A percentile compares a stretch with the other conserved stretches of the same genome.
Conservation (phyloP, 495 filamentous ascomycete genomes). For the Penicillium simplicissimum region DNA sequence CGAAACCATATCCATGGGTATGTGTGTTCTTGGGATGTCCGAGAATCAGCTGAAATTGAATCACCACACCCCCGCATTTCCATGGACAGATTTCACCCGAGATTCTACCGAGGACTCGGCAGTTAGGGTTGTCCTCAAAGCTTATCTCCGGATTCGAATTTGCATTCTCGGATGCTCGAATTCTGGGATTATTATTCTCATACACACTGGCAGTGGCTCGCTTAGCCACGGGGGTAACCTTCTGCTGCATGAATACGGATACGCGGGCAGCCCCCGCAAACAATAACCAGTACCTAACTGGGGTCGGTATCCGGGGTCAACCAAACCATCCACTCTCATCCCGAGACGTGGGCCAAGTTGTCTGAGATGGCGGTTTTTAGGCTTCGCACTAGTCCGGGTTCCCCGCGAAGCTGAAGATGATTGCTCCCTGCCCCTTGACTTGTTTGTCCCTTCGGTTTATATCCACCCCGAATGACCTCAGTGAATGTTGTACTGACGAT, state of each 20-base stretch:
- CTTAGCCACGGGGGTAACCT: no score
- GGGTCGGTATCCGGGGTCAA: neutral
- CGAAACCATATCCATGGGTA: no score
- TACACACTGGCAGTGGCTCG: neutral
- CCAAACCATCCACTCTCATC: neutral
- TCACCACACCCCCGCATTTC: no score
- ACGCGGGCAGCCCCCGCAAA: neutral
- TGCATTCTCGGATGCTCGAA: neutral
- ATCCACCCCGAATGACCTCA: neutral
- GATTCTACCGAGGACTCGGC: no score
- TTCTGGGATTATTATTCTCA: neutral
- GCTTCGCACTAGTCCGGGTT: conserved; percentile 13
- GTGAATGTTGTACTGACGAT: neutral
- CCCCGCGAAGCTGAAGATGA: conserved; percentile 7
- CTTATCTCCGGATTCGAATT: neutral
- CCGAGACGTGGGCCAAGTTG: conserved; percentile 2
- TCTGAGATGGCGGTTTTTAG: neutral
- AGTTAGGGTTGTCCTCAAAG: neutral
- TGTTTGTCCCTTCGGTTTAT: neutral
- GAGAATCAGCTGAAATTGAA: no score
- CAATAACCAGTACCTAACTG: neutral
- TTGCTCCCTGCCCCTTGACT: neutral
- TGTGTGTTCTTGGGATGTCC: no score
- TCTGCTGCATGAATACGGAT: neutral
- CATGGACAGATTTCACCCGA: no score